A percentile compares a stretch with the other conserved stretches of the same genome.
Conservation (phyloP, 768 basidiomycete genomes). For the Tylopilus subfusipes region DNA sequence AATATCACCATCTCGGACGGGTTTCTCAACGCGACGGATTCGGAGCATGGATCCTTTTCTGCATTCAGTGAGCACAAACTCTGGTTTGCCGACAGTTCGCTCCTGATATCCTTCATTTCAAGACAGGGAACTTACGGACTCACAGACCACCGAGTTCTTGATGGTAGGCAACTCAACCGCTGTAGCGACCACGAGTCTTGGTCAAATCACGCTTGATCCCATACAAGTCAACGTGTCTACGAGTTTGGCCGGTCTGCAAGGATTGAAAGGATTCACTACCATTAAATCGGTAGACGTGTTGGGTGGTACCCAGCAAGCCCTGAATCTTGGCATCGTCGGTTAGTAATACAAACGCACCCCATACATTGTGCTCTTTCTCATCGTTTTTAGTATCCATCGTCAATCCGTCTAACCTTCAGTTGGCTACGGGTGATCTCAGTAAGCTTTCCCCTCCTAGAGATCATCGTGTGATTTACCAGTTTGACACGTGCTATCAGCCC, state of each 20-base stretch:
- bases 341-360: slow-evolving; percentile 1
- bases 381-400: slow-evolving; percentile 48
- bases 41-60: slow-evolving; percentile 50
- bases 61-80: slow-evolving; percentile 48
- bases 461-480: not conserved
- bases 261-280: slow-evolving; percentile 51
- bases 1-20: slow-evolving; percentile 60
- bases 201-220: slow-evolving; percentile 63
- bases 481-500: slow-evolving; percentile 33
- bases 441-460: slow-evolving; percentile 22
- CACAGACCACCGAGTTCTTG: slow-evolving; percentile 46
- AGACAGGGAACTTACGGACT: slow-evolving; percentile 58
- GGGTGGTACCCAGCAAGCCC: slow-evolving; percentile 57
- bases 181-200: slow-evolving; percentile 57
- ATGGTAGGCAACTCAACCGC: slow-evolving; percentile 60
- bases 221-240: slow-evolving; percentile 72
- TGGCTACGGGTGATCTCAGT: slow-evolving; percentile 63
- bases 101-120: slow-evolving; percentile 1
- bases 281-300: slow-evolving; percentile 63
- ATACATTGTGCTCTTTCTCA: not conserved
- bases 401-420: slow-evolving; percentile 66
- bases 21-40: slow-evolving; percentile 44
- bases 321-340: slow-evolving; percentile 61
- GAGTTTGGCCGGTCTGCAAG: slow-evolving; percentile 55
- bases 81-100: not conserved